Percentiles rank a stretch among this genome's conserved stretches.
Conservation (phyloP, 2,329 filamentous ascomycete species). For the Exophiala lecanii-corni region DNA sequence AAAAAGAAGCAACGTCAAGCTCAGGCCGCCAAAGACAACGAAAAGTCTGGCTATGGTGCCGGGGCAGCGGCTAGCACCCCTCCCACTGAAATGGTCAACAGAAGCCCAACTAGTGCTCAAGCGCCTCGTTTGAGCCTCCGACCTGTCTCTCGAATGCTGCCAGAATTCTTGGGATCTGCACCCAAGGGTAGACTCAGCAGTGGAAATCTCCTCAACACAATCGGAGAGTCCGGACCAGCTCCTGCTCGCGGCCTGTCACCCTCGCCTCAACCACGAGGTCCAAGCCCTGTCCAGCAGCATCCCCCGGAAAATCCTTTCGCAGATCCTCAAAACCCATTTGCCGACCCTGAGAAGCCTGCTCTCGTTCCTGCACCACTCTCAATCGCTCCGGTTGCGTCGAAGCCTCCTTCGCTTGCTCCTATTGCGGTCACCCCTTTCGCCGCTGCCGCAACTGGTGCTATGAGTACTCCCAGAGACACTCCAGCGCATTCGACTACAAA, state of each 20-base stretch:
- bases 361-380: slow-evolving; percentile 24
- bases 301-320: slow-evolving; percentile 19
- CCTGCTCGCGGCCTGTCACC: slow-evolving; percentile 10
- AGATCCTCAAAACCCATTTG: slow-evolving; percentile 26
- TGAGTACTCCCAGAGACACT: background rate
- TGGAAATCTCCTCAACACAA: slow-evolving; percentile 26
- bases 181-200: slow-evolving; percentile 27
- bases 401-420: slow-evolving; percentile 39
- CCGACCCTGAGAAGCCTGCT: slow-evolving; percentile 24
- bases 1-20: slow-evolving; percentile 57
- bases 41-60: slow-evolving; percentile 50
- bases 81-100: slow-evolving; percentile 31
- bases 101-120: slow-evolving; percentile 38
- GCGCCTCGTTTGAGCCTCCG: slow-evolving; percentile 81
- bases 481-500: slow-evolving; percentile 25
- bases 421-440: slow-evolving; percentile 36
- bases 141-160: slow-evolving; percentile 77
- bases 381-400: slow-evolving; percentile 30
- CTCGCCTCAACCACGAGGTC: slow-evolving; percentile 16
- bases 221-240: slow-evolving; percentile 20
- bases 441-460: slow-evolving; percentile 37
- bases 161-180: slow-evolving; percentile 51
- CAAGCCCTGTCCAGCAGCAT: slow-evolving; percentile 10
- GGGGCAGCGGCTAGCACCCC: slow-evolving; percentile 27
- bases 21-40: slow-evolving; percentile 52